Evolutionary conservation across 140 eudicot genomes (phyloP), one percentile per base, ranked within the genome.

Genomic region (Flaveria floridana): DNA sequence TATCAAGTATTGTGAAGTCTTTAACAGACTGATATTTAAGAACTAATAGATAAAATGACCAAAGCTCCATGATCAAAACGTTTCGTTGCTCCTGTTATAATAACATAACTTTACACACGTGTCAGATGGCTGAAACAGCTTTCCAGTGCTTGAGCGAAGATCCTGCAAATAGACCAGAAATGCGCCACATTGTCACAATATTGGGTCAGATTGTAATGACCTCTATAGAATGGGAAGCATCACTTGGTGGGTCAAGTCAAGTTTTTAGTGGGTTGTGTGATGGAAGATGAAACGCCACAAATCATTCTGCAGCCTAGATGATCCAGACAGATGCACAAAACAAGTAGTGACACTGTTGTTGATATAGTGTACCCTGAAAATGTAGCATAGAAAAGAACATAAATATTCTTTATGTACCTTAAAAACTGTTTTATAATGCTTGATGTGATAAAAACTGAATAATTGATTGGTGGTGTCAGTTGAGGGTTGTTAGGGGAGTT

Each of bases 181-280:
- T 88, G 87, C 58, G 74, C 18, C 78, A 86, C 12, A 84, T 88
- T 6, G 95, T 88, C 11, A 68, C 79, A 7, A 73, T 73, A 10
- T 78, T 88, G 76, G 72, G 82, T 20, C 87, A 82, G 39, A 84
- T 88, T 61, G 51, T 80, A 30, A 77, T 82, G 79, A 73, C 89
- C 25, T 82, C 95, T 4, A 76, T 78, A 55, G 91, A 88, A 75
- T 86, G 91, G 95, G 95, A 88, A 75, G 95, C 91, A 47, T 84
- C 91, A 57, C 75, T 89, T 4, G 91, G 85, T 56, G 88, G 91
- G 51, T 76, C 70, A 13, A 80, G 86, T 65, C 87, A 82, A 50
- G 83, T 86, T 56, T 88, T 88, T 65, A 85, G 85, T 74, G 88
- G 87, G 42, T 68, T 81, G 58, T 75, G 58, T 59, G 51, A 68